These are phyloP conservation scores for Epichloe gansuensis DNA, from an alignment of 2,329 filamentous ascomycete species.

Conservation along the genomic window DNA sequence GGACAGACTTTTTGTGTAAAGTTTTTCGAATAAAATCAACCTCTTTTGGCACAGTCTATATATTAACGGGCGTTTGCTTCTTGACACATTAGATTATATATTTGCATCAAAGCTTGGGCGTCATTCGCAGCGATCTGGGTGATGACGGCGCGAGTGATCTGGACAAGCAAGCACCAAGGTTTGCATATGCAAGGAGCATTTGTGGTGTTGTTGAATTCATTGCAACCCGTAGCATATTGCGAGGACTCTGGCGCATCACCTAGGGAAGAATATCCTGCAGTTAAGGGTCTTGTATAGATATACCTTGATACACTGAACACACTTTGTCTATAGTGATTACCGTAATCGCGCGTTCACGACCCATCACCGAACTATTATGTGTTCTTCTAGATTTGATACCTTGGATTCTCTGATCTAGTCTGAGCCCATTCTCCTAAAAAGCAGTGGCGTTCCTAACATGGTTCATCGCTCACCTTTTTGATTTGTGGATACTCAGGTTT, in stretches of 20 bases:
- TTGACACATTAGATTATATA: neutral
- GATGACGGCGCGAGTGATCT: neutral
- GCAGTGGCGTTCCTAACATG: too few relatives aligned
- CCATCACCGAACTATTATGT: too few relatives aligned
- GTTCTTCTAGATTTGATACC: too few relatives aligned
- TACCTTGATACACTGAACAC: neutral
- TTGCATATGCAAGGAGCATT: neutral
- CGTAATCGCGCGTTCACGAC: too few relatives aligned
- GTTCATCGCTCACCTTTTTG: too few relatives aligned
- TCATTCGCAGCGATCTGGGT: neutral
- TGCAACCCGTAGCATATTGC: neutral
- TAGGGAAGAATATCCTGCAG: neutral
- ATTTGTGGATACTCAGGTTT: too few relatives aligned
- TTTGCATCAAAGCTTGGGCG: neutral
- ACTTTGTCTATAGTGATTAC: too few relatives aligned
- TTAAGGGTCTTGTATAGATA: neutral
- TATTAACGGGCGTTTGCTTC: neutral
- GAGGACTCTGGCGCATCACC: neutral
- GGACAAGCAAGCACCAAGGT: neutral
- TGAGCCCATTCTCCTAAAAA: too few relatives aligned
- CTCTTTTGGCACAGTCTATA: neutral
- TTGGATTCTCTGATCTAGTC: too few relatives aligned
- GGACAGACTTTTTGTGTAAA: too few relatives aligned
- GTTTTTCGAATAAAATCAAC: neutral
- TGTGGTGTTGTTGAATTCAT: neutral